Evolutionary conservation across 352 stramenopile species (phyloP).

Genomic region (Phytophthora melonis): DNA sequence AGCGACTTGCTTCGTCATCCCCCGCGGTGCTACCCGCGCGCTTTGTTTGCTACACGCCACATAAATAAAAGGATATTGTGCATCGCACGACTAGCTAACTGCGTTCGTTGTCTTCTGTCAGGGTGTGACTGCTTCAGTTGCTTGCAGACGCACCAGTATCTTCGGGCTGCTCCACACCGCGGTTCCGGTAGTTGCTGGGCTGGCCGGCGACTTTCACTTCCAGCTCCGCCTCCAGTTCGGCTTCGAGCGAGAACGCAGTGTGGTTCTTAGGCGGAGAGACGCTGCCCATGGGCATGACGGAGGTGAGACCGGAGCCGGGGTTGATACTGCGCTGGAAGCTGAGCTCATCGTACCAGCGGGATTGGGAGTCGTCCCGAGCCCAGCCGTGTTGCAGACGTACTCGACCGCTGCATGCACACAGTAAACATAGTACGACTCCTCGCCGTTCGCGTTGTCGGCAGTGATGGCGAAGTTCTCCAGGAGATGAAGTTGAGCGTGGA

Average conservation of each 20-base stretch:
- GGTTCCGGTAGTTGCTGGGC: not conserved
- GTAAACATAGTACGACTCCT: slow-evolving; percentile 92
- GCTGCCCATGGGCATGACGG: slow-evolving; percentile 34
- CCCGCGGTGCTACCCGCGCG: not conserved
- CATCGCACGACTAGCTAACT: slow-evolving; percentile 26
- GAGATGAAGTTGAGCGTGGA: slow-evolving; percentile 85
- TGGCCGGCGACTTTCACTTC: slow-evolving; percentile 20
- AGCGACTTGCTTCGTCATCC: slow-evolving; percentile 12
- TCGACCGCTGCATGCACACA: slow-evolving; percentile 87
- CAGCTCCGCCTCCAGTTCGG: slow-evolving; percentile 22
- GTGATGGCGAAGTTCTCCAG: slow-evolving; percentile 89
- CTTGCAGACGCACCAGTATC: slow-evolving; percentile 5
- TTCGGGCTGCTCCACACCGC: slow-evolving; percentile 15
- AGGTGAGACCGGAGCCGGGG: slow-evolving; percentile 22
- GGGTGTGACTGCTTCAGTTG: not conserved
- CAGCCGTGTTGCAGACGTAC: slow-evolving; percentile 82
- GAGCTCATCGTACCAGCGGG: slow-evolving; percentile 16
- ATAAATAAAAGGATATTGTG: slow-evolving; percentile 50
- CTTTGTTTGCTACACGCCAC: slow-evolving; percentile 20
- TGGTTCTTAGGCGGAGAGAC: slow-evolving; percentile 21
- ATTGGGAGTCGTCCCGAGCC: slow-evolving; percentile 29
- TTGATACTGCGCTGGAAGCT: slow-evolving; percentile 33
- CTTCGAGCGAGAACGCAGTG: slow-evolving; percentile 27
- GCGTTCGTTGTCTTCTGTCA: slow-evolving; percentile 15
- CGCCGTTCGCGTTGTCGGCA: slow-evolving; percentile 77